Conservation (phyloP, 2,329 filamentous ascomycete species). For the Fusarium falciforme region DNA sequence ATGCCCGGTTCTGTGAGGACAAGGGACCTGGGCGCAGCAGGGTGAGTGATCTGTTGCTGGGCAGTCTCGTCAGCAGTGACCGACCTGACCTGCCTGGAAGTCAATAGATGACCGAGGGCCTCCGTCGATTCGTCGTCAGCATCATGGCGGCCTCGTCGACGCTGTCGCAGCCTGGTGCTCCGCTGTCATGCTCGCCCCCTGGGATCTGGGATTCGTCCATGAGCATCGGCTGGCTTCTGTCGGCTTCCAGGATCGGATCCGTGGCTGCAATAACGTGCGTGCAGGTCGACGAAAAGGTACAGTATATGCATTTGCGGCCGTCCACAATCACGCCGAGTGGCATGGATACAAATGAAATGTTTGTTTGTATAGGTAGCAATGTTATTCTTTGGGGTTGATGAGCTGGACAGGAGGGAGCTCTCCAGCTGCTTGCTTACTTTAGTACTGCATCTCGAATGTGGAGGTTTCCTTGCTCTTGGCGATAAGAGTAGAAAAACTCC, state of each 20-base stretch:
- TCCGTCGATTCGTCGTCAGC: slow-evolving; percentile 26
- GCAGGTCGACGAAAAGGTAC: slow-evolving; percentile 1
- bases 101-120: not conserved
- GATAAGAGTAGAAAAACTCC: not conserved
- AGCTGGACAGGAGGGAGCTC: not conserved
- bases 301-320: not conserved
- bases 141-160: slow-evolving; percentile 5
- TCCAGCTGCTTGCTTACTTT: not conserved
- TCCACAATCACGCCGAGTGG: not conserved
- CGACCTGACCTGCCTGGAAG: not conserved
- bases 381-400: not conserved
- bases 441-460: not conserved
- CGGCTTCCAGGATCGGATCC: slow-evolving; percentile 17
- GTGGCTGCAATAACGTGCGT: slow-evolving; percentile 5
- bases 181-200: slow-evolving; percentile 13
- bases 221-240: slow-evolving; percentile 27
- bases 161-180: slow-evolving; percentile 13
- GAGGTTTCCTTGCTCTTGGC: not conserved
- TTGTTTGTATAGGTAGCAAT: not conserved
- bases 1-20: slow-evolving; percentile 5
- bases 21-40: not conserved
- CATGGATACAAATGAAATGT: not conserved
- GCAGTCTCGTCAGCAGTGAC: not conserved
- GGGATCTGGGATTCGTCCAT: not conserved
- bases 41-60: slow-evolving; percentile 1